Conservation (phyloP, 1,284 basidiomycete species). For the Macrocystidia cucumis region DNA sequence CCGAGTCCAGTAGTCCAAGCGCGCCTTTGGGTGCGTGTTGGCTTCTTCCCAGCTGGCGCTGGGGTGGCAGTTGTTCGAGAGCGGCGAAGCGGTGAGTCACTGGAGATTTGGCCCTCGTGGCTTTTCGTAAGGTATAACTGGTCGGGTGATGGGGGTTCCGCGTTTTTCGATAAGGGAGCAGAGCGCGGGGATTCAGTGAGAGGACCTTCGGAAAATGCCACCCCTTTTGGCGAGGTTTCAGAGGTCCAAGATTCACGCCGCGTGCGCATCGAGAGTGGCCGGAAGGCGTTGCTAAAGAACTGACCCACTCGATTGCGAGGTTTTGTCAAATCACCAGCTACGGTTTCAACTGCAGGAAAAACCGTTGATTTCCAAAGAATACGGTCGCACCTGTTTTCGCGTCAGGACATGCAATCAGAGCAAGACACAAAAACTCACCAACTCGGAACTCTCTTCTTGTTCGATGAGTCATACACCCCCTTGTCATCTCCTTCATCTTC, state of each 20-base stretch:
- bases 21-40: too few species aligned
- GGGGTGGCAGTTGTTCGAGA: too few species aligned
- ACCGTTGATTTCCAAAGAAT: constrained; percentile 74
- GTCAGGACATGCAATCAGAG: background rate
- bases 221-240: too few species aligned
- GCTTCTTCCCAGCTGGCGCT: too few species aligned
- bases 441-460: constrained; percentile 75
- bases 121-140: too few species aligned
- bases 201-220: too few species aligned
- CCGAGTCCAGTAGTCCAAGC: too few species aligned
- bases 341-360: constrained; percentile 31
- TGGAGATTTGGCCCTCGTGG: too few species aligned
- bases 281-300: constrained; percentile 46
- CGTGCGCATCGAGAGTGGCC: constrained; percentile 34
- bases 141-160: too few species aligned
- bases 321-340: constrained; percentile 17
- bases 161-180: too few species aligned
- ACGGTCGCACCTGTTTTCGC: constrained; percentile 60
- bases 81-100: too few species aligned
- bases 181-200: too few species aligned
- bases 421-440: constrained; percentile 39
- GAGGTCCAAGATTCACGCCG: constrained; percentile 34
- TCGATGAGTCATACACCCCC: constrained; percentile 71
- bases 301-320: constrained; percentile 41
- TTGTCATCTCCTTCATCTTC: constrained; percentile 36